phyloP scores from a whole-genome alignment of 345 rosid species.

The Raphanus sativus region DNA sequence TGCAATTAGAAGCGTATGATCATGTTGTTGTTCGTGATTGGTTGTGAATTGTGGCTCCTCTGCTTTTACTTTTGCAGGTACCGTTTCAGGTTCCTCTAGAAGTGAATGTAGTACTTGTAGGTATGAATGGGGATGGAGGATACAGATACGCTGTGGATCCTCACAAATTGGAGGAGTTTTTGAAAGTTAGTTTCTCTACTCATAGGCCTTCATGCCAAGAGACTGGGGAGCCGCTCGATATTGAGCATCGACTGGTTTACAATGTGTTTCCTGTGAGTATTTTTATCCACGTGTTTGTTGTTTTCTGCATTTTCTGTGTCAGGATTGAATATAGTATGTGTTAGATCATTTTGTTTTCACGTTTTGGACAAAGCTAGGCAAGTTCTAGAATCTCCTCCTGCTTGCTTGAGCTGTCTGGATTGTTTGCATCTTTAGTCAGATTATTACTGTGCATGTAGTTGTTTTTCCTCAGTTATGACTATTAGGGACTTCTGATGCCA shows the following conservation, averaged over 20 bases:
- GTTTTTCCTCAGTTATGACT: background rate
- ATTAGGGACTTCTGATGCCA: background rate
- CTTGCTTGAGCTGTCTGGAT: conserved; percentile 20
- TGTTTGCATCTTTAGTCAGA: background rate
- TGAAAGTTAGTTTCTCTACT: conserved; percentile 65
- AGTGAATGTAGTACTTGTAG: conserved; percentile 85
- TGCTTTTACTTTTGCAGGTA: conserved; percentile 51
- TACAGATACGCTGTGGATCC: conserved; percentile 67
- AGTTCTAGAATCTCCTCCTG: conserved; percentile 8
- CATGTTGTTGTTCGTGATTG: background rate
- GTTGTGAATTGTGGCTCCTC: background rate
- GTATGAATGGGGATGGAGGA: conserved; percentile 88
- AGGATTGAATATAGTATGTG: background rate
- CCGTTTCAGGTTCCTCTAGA: conserved; percentile 96
- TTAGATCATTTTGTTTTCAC: background rate
- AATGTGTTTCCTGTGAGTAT: conserved; percentile 73
- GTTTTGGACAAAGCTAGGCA: conserved; percentile 16
- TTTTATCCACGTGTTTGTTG: background rate
- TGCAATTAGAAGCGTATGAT: conserved; percentile 6
- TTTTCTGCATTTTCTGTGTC: background rate
- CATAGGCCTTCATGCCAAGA: conserved; percentile 85
- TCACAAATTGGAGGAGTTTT: conserved; percentile 77
- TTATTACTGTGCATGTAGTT: conserved; percentile 14
- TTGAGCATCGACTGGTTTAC: conserved; percentile 83
- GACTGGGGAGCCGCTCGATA: conserved; percentile 89